phyloP scores from a whole-genome alignment of 306 rosid genomes.

The Quillaja saponaria region DNA sequence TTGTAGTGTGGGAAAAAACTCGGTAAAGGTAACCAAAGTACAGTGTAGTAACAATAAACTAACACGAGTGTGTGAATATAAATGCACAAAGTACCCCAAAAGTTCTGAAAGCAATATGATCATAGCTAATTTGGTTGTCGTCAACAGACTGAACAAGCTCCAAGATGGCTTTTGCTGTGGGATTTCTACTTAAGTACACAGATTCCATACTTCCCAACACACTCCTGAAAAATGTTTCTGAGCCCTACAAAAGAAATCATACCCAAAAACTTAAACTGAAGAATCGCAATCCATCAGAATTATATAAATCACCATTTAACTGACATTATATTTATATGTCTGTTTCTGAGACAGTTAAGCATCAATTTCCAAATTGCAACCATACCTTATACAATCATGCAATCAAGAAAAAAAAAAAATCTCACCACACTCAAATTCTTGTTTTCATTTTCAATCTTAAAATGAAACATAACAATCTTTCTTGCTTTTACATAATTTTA shows the following conservation, averaged over 20 bases:
- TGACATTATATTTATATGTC: too few relatives aligned
- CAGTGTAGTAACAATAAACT: neutral
- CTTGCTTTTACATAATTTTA: neutral
- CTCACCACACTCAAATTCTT: neutral
- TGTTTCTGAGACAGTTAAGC: too few relatives aligned
- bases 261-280: neutral
- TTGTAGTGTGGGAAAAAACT: slow-evolving; percentile 12
- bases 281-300: slow-evolving; percentile 16
- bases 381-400: neutral
- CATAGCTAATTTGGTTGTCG: slow-evolving; percentile 58
- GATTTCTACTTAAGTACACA: slow-evolving; percentile 79
- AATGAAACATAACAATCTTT: neutral
- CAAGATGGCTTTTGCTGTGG: slow-evolving; percentile 81
- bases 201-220: slow-evolving; percentile 73
- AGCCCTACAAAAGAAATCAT: slow-evolving; percentile 50
- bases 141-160: slow-evolving; percentile 73
- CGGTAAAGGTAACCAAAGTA: slow-evolving; percentile 1
- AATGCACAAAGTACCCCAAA: slow-evolving; percentile 64
- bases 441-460: neutral
- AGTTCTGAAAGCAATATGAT: slow-evolving; percentile 93
- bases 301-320: neutral
- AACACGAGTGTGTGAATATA: neutral
- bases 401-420: neutral
- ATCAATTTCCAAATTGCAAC: slow-evolving; percentile 11
- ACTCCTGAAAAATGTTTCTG: slow-evolving; percentile 69